Conservation (phyloP, 768 basidiomycete species). For the Aureoboletus auriporus region DNA sequence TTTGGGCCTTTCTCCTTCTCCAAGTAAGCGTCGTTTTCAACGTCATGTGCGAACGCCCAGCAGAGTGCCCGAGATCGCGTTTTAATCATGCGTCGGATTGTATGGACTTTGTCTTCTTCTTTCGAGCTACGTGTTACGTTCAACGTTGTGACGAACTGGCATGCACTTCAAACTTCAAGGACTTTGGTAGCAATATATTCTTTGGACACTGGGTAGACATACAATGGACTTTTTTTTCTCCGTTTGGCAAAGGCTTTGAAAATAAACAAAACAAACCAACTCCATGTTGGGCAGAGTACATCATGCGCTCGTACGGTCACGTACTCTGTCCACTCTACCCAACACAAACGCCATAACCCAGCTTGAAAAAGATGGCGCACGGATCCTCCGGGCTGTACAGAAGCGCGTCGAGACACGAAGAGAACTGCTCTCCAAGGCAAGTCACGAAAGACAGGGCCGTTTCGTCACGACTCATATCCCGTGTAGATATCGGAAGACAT, state of each 20-base stretch:
- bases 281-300: neutral
- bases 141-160: neutral
- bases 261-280: slow-evolving; percentile 5
- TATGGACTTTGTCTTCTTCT: neutral
- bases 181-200: too few relatives aligned
- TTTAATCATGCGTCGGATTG: neutral
- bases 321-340: slow-evolving; percentile 9
- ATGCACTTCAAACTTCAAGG: neutral
- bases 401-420: slow-evolving; percentile 50
- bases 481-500: slow-evolving; percentile 49
- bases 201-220: too few relatives aligned
- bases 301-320: slow-evolving; percentile 10
- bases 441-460: slow-evolving; percentile 1
- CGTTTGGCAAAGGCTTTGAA: neutral
- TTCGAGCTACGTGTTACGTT: neutral
- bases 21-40: neutral
- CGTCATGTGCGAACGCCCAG: slow-evolving; percentile 10
- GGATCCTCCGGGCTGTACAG: slow-evolving; percentile 52
- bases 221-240: neutral
- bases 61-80: slow-evolving; percentile 9
- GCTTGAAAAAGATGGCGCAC: slow-evolving; percentile 41
- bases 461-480: neutral
- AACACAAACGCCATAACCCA: slow-evolving; percentile 17
- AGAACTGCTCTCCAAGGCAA: slow-evolving; percentile 42
- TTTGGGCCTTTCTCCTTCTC: neutral